Percentiles rank a stretch among this genome's conserved stretches.
Conservation (phyloP, 306 rosid genomes). For the Dryas drummondii region DNA sequence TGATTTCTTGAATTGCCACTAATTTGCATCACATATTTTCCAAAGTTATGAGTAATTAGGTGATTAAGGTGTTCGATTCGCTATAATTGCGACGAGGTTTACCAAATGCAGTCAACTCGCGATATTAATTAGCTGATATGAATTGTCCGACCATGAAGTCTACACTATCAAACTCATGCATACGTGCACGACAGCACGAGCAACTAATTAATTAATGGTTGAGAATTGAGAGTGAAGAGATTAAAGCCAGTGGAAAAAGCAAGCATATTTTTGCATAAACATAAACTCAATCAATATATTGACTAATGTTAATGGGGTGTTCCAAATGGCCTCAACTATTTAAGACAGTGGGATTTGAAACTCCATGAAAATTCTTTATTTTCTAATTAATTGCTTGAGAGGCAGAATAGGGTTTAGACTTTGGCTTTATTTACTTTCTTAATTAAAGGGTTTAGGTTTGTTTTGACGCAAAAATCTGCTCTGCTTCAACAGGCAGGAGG, state of each 20-base stretch:
- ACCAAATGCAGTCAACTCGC: not conserved
- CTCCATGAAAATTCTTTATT: not conserved
- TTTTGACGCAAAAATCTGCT: slow-evolving; percentile 6
- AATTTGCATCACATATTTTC: too few relatives aligned
- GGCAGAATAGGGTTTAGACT: not conserved
- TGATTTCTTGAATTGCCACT: not conserved
- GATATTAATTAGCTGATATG: too few relatives aligned
- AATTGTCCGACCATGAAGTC: too few relatives aligned
- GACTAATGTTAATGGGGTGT: slow-evolving; percentile 5
- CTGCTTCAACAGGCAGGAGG: slow-evolving; percentile 19
- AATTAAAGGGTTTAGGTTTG: slow-evolving; percentile 4
- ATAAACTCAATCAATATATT: not conserved
- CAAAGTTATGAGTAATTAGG: not conserved
- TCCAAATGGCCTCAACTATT: slow-evolving; percentile 1
- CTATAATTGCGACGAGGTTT: not conserved
- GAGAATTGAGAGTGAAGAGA: too few relatives aligned
- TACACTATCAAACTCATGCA: too few relatives aligned
- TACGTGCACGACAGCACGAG: too few relatives aligned
- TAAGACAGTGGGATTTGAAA: not conserved
- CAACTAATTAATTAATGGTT: too few relatives aligned
- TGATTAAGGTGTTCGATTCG: not conserved
- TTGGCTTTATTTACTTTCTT: not conserved
- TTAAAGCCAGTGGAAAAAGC: not conserved
- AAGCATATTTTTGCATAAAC: not conserved
- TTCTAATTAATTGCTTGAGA: not conserved